A percentile compares a stretch with the other conserved stretches of the same genome.
phyloP scores from a whole-genome alignment of 2,329 filamentous ascomycete species.

The Paecilomyces formosus region DNA sequence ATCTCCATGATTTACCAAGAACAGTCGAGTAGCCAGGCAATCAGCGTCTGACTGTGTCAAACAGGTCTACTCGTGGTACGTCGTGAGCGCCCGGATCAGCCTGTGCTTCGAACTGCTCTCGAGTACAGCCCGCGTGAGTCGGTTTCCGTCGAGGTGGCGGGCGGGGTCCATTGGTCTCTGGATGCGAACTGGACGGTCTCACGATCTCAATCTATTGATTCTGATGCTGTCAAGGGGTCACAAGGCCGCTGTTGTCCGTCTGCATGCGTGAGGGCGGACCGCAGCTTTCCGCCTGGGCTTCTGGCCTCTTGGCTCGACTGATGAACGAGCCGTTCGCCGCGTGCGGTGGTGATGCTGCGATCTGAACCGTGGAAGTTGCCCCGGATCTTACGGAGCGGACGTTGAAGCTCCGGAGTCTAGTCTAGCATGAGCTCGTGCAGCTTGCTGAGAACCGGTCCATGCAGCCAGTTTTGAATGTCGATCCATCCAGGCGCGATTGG shows the following conservation, averaged over 20 bases:
- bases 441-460: not conserved
- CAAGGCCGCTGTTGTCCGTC: not conserved
- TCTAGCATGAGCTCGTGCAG: not conserved
- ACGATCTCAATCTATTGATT: not conserved
- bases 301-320: not conserved
- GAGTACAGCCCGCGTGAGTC: not conserved
- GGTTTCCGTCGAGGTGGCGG: not conserved
- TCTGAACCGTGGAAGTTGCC: not conserved
- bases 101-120: not conserved
- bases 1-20: too few relatives aligned
- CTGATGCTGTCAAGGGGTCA: not conserved
- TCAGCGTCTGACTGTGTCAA: too few relatives aligned
- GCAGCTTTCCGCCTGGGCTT: not conserved
- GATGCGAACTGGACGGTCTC: not conserved
- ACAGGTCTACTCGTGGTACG: too few relatives aligned
- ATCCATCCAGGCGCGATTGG: not conserved
- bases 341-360: not conserved
- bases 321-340: not conserved
- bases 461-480: not conserved
- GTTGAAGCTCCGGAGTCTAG: not conserved
- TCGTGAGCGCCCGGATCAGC: not conserved
- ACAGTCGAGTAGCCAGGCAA: too few relatives aligned
- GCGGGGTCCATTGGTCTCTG: not conserved
- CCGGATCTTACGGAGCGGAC: not conserved
- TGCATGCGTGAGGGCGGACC: not conserved